Evolutionary conservation across 1,139 yeast genomes (phyloP).

Genomic region (Chernovozyma aurita): DNA sequence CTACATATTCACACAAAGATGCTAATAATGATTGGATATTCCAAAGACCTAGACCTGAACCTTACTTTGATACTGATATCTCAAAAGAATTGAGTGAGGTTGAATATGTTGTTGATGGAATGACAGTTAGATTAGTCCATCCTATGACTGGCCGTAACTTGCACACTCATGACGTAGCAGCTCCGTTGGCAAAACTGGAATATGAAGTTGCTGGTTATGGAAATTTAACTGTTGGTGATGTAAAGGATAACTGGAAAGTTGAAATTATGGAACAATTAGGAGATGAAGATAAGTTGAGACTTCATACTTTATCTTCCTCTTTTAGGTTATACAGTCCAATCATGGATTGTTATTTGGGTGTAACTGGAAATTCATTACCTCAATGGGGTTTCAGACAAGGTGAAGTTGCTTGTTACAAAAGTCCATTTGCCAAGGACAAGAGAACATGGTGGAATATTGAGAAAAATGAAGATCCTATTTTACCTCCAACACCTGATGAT

Average conservation of each 20-base stretch:
- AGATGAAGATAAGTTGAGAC: constrained; percentile 55
- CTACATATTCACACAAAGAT: constrained; percentile 92
- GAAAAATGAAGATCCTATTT: constrained; percentile 66
- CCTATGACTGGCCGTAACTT: constrained; percentile 81
- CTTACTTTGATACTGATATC: constrained; percentile 47
- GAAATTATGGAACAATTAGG: constrained; percentile 82
- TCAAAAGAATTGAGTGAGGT: constrained; percentile 50
- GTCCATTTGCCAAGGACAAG: constrained; percentile 79
- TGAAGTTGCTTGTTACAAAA: constrained; percentile 82
- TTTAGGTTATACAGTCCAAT: constrained; percentile 68
- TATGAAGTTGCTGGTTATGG: constrained; percentile 95
- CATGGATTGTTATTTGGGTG: constrained; percentile 81
- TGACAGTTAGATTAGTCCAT: constrained; percentile 74
- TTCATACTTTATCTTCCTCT: constrained; percentile 87
- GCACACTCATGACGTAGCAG: constrained; percentile 80
- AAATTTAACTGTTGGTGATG: constrained; percentile 79
- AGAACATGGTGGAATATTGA: constrained; percentile 99
- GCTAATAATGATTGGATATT: constrained; percentile 86
- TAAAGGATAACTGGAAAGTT: constrained; percentile 89
- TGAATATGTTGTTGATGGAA: constrained; percentile 66
- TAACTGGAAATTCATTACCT: constrained; percentile 76
- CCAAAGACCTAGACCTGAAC: constrained; percentile 64
- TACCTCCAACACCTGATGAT: constrained; percentile 69
- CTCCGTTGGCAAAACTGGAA: constrained; percentile 68
- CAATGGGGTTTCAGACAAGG: constrained; percentile 99